Conservation (phyloP, 257 asterid genomes). For the Ilex asprella region DNA sequence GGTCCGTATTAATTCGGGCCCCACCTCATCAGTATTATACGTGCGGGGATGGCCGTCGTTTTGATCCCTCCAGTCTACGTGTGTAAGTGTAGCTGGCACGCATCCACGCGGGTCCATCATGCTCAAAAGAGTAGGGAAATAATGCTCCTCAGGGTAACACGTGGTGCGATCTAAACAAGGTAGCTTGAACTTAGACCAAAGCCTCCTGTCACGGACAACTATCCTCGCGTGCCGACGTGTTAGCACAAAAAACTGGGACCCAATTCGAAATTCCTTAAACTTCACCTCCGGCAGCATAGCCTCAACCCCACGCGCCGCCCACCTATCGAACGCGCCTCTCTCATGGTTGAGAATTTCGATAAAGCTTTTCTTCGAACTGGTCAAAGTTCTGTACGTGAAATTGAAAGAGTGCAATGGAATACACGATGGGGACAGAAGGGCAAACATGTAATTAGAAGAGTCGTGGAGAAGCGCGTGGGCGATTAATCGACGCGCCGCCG, state of each 20-base stretch:
- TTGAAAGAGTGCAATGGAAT: conserved; percentile 52
- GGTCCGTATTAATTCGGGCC: conserved; percentile 31
- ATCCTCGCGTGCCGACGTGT: conserved; percentile 54
- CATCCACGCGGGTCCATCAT: conserved; percentile 70
- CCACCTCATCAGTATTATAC: conserved; percentile 40
- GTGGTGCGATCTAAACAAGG: conserved; percentile 42
- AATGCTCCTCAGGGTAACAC: conserved; percentile 91
- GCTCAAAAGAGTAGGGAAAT: conserved; percentile 61
- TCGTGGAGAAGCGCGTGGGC: conserved; percentile 68
- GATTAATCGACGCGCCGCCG: conserved; percentile 65
- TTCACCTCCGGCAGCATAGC: conserved; percentile 67
- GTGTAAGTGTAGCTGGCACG: conserved; percentile 57
- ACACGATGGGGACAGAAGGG: conserved; percentile 60
- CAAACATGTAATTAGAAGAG: conserved; percentile 55
- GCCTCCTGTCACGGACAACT: conserved; percentile 41
- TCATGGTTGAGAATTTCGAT: conserved; percentile 52
- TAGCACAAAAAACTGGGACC: conserved; percentile 71
- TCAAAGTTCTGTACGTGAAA: conserved; percentile 29
- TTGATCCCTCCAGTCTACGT: conserved; percentile 63
- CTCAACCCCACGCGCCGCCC: conserved; percentile 80
- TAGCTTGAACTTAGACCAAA: conserved; percentile 66
- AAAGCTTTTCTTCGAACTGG: conserved; percentile 41
- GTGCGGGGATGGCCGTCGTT: conserved; percentile 59
- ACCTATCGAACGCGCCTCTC: conserved; percentile 54
- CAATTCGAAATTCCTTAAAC: conserved; percentile 56